phyloP scores from a whole-genome alignment of 805 yeast genomes.

The Ogataea salicorniae region DNA sequence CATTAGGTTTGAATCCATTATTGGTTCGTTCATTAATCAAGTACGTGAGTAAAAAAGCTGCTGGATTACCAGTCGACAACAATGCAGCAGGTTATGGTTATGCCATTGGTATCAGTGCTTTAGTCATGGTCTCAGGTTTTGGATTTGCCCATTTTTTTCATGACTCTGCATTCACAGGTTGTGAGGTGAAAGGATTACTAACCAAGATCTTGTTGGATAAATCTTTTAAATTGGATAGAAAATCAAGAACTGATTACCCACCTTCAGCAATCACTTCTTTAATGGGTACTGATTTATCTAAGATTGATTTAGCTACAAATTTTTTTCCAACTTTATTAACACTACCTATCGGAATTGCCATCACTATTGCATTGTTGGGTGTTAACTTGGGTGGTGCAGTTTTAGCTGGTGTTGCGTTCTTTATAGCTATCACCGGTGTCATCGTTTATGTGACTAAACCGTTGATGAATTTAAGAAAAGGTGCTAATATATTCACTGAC shows the following conservation, averaged over 20 bases:
- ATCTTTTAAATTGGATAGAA: conserved; percentile 54
- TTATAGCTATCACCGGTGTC: conserved; percentile 43
- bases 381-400: conserved; percentile 70
- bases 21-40: conserved; percentile 58
- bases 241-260: conserved; percentile 55
- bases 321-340: conserved; percentile 60
- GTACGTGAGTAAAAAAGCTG: conserved; percentile 51
- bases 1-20: conserved; percentile 58
- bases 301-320: conserved; percentile 72
- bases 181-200: conserved; percentile 62
- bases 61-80: conserved; percentile 39
- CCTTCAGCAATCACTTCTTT: conserved; percentile 69
- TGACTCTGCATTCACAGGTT: conserved; percentile 58
- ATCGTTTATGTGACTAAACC: conserved; percentile 45
- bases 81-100: conserved; percentile 77
- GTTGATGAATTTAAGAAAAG: conserved; percentile 50
- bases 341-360: conserved; percentile 59
- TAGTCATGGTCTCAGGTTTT: conserved; percentile 47
- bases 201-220: conserved; percentile 69
- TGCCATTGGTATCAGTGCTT: conserved; percentile 59
- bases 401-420: conserved; percentile 60
- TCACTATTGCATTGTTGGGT: conserved; percentile 59
- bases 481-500: conserved; percentile 67
- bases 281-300: conserved; percentile 75
- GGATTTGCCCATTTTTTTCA: conserved; percentile 61